Evolutionary conservation across 1,284 basidiomycete species (phyloP).

Genomic region (Albatrellus sp.): DNA sequence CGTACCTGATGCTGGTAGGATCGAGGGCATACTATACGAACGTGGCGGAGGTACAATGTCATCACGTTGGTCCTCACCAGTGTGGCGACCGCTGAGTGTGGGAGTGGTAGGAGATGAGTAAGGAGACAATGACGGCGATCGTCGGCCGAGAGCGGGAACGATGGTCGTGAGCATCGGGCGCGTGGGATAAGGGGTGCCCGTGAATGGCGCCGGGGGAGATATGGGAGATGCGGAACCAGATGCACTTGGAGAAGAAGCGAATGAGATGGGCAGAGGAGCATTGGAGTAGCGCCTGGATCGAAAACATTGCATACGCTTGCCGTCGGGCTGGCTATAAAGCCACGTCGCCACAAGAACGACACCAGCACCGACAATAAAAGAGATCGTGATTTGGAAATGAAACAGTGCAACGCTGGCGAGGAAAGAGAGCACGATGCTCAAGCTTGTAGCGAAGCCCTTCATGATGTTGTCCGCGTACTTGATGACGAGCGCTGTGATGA

Average conservation of each 20-base stretch:
- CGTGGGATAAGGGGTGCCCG: conserved; percentile 4
- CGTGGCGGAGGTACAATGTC: conserved; percentile 5
- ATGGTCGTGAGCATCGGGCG: conserved; percentile 9
- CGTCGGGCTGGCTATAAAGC: conserved; percentile 68
- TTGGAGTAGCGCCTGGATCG: conserved; percentile 11
- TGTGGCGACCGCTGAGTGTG: not conserved
- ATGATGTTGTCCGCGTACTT: conserved; percentile 83
- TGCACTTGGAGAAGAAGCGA: not conserved
- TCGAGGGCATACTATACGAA: conserved; percentile 12
- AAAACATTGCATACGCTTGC: conserved; percentile 8
- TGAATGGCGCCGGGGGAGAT: conserved; percentile 2
- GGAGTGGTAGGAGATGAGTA: conserved; percentile 13
- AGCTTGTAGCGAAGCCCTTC: conserved; percentile 89
- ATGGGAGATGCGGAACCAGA: conserved; percentile 1
- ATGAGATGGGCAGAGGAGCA: conserved; percentile 6
- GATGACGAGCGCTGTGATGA: conserved; percentile 82
- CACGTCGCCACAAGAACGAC: conserved; percentile 82
- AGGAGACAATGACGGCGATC: conserved; percentile 9
- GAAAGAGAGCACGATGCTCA: conserved; percentile 91
- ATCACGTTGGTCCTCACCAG: conserved; percentile 1
- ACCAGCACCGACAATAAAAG: conserved; percentile 73
- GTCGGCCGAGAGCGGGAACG: conserved; percentile 9
- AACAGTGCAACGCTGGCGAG: conserved; percentile 81
- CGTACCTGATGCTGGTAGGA: conserved; percentile 3
- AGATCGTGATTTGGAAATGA: conserved; percentile 74